Evolutionary conservation across 306 rosid genomes (phyloP), one percentile per base, ranked within the genome.

Genomic region (Fagus crenata): DNA sequence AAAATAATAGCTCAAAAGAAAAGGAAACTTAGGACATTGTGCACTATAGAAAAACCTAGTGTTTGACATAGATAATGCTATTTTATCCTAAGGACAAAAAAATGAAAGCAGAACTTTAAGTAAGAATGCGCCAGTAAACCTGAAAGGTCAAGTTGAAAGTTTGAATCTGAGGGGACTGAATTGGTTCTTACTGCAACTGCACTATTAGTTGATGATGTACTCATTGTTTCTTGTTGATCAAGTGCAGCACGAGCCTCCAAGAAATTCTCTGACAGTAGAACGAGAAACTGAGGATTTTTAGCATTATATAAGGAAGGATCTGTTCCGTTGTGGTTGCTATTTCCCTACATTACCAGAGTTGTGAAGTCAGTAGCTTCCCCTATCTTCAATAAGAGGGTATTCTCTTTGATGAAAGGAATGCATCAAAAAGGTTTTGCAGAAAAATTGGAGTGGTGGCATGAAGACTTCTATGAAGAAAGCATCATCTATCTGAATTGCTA

Each of bases 241-340:
- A 74, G 54, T 12, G 64, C 53, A 32, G 61, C 49, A 33, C 14
- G 63, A 35, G 73, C 67, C 41, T 76, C 80, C 22, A 3, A 1
- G 41, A 76, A 67, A 6, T 76, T 28, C 42, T 51, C 43, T 0
- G 80, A 76, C 14, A 76, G 7, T n/a, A 76, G 73, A 36, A 67
- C 5, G 0, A 76, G 71, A 32, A 58, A 33, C 4, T 43, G 43
- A 7, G 59, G 71, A 17, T 61, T 7, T 12, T 28, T 60, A 6
- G 31, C 46, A 41, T 28, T 13, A 41, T 13, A 55, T 65, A 22
- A 22, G 32, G 59, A 60, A 28, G 58, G 43, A 53, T 53, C 58
- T 6, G 58, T 4, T 60, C n/a, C 46, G 12, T 75, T 67, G 33
- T 9, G 58, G 22, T 61, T 53, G 4, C 3, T 17, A 12, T 59